Evolutionary conservation across 257 asterid species (phyloP).

Genomic region (Striga asiatica): DNA sequence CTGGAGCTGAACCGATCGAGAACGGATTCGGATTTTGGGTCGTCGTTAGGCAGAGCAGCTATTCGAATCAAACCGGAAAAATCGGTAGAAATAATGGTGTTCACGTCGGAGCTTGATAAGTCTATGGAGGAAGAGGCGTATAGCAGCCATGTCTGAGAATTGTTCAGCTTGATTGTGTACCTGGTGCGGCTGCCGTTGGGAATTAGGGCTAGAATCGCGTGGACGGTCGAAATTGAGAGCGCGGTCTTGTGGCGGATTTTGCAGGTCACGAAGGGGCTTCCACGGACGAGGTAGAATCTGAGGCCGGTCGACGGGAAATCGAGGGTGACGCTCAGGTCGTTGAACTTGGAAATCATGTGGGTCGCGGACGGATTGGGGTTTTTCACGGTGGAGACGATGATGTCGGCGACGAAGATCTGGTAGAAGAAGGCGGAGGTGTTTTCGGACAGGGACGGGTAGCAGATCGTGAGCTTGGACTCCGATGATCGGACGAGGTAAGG

Average conservation of each 20-base stretch:
- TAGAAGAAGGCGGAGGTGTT: slow-evolving; percentile 53
- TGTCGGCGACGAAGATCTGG: slow-evolving; percentile 52
- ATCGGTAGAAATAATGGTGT: slow-evolving; percentile 31
- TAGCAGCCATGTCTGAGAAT: slow-evolving; percentile 71
- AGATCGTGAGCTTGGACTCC: slow-evolving; percentile 44
- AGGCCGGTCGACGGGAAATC: slow-evolving; percentile 65
- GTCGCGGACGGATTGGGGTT: slow-evolving; percentile 32
- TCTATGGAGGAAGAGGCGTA: slow-evolving; percentile 61
- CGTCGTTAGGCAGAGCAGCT: slow-evolving; percentile 53
- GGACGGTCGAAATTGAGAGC: slow-evolving; percentile 67
- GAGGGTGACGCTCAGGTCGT: slow-evolving; percentile 64
- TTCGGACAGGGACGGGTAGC: slow-evolving; percentile 51
- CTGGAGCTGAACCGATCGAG: slow-evolving; percentile 69
- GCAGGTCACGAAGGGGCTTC: slow-evolving; percentile 80
- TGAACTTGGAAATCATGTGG: slow-evolving; percentile 57
- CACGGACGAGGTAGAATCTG: slow-evolving; percentile 67
- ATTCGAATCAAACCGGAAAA: slow-evolving; percentile 71
- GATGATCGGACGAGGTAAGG: slow-evolving; percentile 65
- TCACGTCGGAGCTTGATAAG: slow-evolving; percentile 36
- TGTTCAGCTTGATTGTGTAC: slow-evolving; percentile 60
- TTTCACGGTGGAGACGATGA: slow-evolving; percentile 39
- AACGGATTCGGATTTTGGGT: slow-evolving; percentile 27
- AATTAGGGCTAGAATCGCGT: slow-evolving; percentile 48
- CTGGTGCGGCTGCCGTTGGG: slow-evolving; percentile 46
- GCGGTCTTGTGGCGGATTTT: slow-evolving; percentile 23